Evolutionary conservation across 768 basidiomycete species (phyloP).

Genomic region (Fomitopsis serialis): DNA sequence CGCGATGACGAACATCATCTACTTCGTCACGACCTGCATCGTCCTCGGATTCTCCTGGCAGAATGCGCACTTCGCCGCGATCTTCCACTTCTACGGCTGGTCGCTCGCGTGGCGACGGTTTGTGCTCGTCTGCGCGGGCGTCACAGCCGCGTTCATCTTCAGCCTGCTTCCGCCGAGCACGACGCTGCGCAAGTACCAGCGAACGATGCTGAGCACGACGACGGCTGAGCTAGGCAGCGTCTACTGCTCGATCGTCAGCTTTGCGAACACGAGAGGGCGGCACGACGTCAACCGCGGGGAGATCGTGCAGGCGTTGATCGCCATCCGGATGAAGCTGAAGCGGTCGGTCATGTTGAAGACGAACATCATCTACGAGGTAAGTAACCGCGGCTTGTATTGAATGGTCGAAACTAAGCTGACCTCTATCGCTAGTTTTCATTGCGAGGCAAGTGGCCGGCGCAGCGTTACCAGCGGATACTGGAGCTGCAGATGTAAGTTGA

Average conservation of each 20-base stretch:
- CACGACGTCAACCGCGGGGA: constrained; percentile 43
- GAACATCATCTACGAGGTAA: constrained; percentile 66
- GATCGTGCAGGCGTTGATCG: constrained; percentile 63
- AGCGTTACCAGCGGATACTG: constrained; percentile 65
- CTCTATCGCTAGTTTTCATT: constrained; percentile 77
- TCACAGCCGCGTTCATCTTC: constrained; percentile 29
- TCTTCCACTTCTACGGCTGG: constrained; percentile 53
- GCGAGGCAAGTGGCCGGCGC: constrained; percentile 73
- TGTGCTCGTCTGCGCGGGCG: neutral
- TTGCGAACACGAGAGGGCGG: constrained; percentile 47
- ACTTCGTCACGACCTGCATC: constrained; percentile 57
- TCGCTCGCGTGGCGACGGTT: constrained; percentile 54
- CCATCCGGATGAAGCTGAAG: constrained; percentile 69
- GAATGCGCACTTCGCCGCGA: constrained; percentile 42
- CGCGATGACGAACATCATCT: constrained; percentile 67
- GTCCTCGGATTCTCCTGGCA: constrained; percentile 75
- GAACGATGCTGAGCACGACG: constrained; percentile 63
- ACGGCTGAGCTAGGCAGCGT: constrained; percentile 61
- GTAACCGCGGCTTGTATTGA: constrained; percentile 5
- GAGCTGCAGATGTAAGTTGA: constrained; percentile 55
- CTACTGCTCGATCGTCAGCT: constrained; percentile 74
- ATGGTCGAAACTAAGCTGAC: too few relatives aligned
- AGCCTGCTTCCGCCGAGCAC: constrained; percentile 72
- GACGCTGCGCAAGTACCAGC: constrained; percentile 70
- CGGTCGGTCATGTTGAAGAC: constrained; percentile 49